Evolutionary conservation across 306 rosid species (phyloP).

Genomic region (Acacia crassicarpa): DNA sequence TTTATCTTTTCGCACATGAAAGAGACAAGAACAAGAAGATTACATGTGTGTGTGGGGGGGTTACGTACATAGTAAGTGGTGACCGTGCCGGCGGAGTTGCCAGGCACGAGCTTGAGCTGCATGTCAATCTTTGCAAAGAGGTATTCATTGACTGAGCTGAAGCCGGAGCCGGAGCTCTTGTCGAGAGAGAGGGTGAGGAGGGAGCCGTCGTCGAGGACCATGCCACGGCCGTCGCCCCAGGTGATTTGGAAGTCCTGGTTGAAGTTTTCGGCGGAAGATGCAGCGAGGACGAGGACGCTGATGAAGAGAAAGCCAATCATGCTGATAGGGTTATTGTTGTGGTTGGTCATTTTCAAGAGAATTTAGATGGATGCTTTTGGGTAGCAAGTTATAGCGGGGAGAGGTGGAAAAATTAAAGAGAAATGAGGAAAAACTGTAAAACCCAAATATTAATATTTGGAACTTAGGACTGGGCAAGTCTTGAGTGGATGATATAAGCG

Average conservation of each 20-base stretch:
- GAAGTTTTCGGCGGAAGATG: constrained; percentile 41
- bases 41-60: not conserved
- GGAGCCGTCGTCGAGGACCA: constrained; percentile 36
- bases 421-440: too few species aligned
- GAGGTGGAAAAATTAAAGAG: not conserved
- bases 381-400: not conserved
- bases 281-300: not conserved
- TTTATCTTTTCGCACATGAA: too few species aligned
- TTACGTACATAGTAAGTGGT: constrained; percentile 57
- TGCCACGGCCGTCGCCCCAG: constrained; percentile 70
- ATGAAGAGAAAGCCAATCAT: constrained; percentile 12
- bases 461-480: not conserved
- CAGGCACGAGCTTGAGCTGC: constrained; percentile 68
- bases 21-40: too few species aligned
- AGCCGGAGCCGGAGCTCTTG: constrained; percentile 56
- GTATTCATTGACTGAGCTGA: constrained; percentile 43
- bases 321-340: too few species aligned
- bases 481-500: not conserved
- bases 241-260: constrained; percentile 53
- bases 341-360: constrained; percentile 19
- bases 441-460: not conserved
- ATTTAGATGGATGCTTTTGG: not conserved
- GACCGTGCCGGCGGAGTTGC: constrained; percentile 64
- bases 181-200: constrained; percentile 55
- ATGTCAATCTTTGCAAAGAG: constrained; percentile 66